These are phyloP conservation scores for Monosporascus sp. DNA, from an alignment of 2,329 filamentous ascomycete genomes.

Conservation along the genomic window DNA sequence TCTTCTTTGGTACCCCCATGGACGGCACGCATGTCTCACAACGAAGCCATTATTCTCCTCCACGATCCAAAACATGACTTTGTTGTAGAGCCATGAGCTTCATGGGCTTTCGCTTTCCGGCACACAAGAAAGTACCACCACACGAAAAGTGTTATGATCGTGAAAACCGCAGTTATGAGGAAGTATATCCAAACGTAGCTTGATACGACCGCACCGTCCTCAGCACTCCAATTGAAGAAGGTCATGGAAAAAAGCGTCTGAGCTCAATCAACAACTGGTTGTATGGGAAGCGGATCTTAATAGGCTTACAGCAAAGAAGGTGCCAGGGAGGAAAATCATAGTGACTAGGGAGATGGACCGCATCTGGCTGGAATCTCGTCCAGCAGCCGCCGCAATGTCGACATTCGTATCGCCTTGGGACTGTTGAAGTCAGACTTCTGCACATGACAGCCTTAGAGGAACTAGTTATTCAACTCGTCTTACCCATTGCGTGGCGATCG, in stretches of 20 bases:
- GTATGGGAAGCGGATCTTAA: too few species aligned
- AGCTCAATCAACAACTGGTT: too few species aligned
- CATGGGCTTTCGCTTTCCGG: too few species aligned
- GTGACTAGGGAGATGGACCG: constrained; percentile 24
- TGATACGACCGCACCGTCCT: constrained; percentile 7
- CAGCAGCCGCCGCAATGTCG: constrained; percentile 21
- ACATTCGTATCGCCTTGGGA: constrained; percentile 24
- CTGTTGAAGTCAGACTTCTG: constrained; percentile 7
- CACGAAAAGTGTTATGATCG: constrained; percentile 5
- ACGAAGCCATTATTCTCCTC: too few species aligned
- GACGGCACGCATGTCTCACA: too few species aligned
- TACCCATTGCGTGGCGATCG: constrained; percentile 31
- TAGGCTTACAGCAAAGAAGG: constrained; percentile 22
- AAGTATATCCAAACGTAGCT: constrained; percentile 17
- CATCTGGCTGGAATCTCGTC: constrained; percentile 24
- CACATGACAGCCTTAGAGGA: neutral
- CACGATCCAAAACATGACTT: too few species aligned
- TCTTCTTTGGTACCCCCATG: too few species aligned
- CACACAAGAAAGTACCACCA: constrained; percentile 9
- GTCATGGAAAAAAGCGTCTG: constrained; percentile 19
- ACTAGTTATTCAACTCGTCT: neutral
- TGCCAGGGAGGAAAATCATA: constrained; percentile 27
- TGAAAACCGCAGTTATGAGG: constrained; percentile 3
- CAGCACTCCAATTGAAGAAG: constrained; percentile 18
- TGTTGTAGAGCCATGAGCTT: too few species aligned